These are phyloP conservation scores for Fraxinus pennsylvanica DNA, from an alignment of 257 asterid genomes.

Conservation along the genomic window DNA sequence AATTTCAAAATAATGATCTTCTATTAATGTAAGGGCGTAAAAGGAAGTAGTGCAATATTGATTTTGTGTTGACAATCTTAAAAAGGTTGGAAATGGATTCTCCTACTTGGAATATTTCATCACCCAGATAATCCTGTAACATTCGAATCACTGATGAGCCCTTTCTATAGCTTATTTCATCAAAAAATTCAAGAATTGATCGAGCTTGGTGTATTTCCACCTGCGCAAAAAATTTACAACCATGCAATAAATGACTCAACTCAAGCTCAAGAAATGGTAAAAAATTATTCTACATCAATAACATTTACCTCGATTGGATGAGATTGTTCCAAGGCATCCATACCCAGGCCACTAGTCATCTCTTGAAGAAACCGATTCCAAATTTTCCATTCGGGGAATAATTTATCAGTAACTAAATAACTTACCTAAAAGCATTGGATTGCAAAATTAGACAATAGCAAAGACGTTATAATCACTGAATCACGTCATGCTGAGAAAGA, in stretches of 20 bases:
- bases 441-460: slow-evolving; percentile 4
- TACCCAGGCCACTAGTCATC: slow-evolving; percentile 29
- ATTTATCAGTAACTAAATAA: slow-evolving; percentile 38
- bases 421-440: slow-evolving; percentile 36
- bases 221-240: slow-evolving; percentile 23
- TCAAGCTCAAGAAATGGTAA: neutral
- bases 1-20: neutral
- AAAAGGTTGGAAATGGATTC: neutral
- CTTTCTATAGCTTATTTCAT: slow-evolving; percentile 42
- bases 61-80: neutral
- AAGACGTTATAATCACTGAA: neutral
- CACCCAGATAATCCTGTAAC: slow-evolving; percentile 43
- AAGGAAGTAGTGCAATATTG: neutral
- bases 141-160: slow-evolving; percentile 45
- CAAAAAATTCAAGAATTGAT: slow-evolving; percentile 42
- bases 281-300: neutral
- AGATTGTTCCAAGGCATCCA: slow-evolving; percentile 49
- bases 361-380: slow-evolving; percentile 45
- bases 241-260: slow-evolving; percentile 2
- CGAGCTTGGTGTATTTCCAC: slow-evolving; percentile 41
- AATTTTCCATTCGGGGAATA: slow-evolving; percentile 50
- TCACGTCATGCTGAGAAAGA: neutral
- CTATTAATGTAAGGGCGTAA: neutral
- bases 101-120: slow-evolving; percentile 43
- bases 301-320: slow-evolving; percentile 46